phyloP scores from a whole-genome alignment of 305 asterid genomes.

The Caryopteris hybrid region DNA sequence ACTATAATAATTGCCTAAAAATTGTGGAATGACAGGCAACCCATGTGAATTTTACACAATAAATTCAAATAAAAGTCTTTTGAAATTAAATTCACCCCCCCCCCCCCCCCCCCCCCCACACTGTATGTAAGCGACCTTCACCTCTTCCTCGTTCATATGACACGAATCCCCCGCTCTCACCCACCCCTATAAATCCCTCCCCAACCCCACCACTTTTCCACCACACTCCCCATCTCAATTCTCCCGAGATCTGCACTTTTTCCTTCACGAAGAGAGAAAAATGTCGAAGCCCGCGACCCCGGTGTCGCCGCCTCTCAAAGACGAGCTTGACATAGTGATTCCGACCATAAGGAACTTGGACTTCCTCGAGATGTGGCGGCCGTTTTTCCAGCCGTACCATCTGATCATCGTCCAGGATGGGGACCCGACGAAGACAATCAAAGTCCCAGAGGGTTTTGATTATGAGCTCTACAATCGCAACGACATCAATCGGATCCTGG shows the following conservation, averaged over 20 bases:
- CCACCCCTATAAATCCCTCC: conserved; percentile 20
- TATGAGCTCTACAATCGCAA: conserved; percentile 54
- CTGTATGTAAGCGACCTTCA: background rate
- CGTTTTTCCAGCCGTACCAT: conserved; percentile 47
- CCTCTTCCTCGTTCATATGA: conserved; percentile 12
- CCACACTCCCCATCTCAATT: background rate
- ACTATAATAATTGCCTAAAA: conserved; percentile 4
- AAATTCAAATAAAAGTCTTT: background rate
- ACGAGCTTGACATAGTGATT: conserved; percentile 50
- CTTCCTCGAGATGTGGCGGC: conserved; percentile 55
- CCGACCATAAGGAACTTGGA: too few relatives aligned
- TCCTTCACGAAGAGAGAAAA: too few relatives aligned
- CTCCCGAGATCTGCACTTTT: background rate
- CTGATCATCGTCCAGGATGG: conserved; percentile 58
- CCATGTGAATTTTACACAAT: conserved; percentile 24
- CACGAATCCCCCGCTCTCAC: conserved; percentile 22
- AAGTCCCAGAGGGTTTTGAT: conserved; percentile 49
- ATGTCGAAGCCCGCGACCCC: conserved; percentile 36
- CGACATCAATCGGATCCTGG: conserved; percentile 54
- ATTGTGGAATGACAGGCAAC: conserved; percentile 13
- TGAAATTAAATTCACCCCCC: too few relatives aligned
- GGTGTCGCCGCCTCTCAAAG: conserved; percentile 37
- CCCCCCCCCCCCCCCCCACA: conserved; percentile 8
- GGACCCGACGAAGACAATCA: conserved; percentile 39
- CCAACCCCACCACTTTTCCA: conserved; percentile 3